These are phyloP conservation scores for Colletotrichum navitas DNA, from an alignment of 2,329 filamentous ascomycete genomes.

Conservation along the genomic window DNA sequence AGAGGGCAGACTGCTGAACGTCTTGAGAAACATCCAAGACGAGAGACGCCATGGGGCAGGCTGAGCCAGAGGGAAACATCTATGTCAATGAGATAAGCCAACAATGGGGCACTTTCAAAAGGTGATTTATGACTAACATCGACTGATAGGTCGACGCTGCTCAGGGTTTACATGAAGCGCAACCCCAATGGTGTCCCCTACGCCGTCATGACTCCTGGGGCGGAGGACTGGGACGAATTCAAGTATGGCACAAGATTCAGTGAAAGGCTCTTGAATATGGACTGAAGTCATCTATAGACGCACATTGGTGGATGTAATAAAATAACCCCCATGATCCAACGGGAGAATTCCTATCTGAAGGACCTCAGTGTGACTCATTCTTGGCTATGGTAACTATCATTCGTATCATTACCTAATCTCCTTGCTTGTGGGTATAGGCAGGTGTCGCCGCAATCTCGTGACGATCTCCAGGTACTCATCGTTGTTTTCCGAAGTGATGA, in stretches of 20 bases:
- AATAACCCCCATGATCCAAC: fast-evolving
- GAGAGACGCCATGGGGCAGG: constrained; percentile 51
- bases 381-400: too few relatives aligned
- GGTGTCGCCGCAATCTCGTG: constrained; percentile 56
- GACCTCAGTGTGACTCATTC: not conserved
- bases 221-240: constrained; percentile 58
- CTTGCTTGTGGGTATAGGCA: constrained; percentile 55
- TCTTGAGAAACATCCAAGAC: constrained; percentile 54
- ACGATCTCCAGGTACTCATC: constrained; percentile 77
- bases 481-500: constrained; percentile 80
- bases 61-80: constrained; percentile 53
- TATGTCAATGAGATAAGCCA: constrained; percentile 59
- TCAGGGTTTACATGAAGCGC: constrained; percentile 57
- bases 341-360: too few relatives aligned
- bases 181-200: constrained; percentile 59
- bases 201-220: constrained; percentile 58
- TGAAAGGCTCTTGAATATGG: constrained; percentile 32
- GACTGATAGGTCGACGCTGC: constrained; percentile 47
- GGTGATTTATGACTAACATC: not conserved
- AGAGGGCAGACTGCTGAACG: constrained; percentile 56
- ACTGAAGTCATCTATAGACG: too few relatives aligned
- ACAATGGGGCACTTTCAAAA: not conserved
- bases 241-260: constrained; percentile 57
- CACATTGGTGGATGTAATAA: too few relatives aligned
- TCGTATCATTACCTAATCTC: not conserved